Base-by-base conservation (phyloP, 805 yeast genomes). In the Starmerella ratchasimensis region DNA sequence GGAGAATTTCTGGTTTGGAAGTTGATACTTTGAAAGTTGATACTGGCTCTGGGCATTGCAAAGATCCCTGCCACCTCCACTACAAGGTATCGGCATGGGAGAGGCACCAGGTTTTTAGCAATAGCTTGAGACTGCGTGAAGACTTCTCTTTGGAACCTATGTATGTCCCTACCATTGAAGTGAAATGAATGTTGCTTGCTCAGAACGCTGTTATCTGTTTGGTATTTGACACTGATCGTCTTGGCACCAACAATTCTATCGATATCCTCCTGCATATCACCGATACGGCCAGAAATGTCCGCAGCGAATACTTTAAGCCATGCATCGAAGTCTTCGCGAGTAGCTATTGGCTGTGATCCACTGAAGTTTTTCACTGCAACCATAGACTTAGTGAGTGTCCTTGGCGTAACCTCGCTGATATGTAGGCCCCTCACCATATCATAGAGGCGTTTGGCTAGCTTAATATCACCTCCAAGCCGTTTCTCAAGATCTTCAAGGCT, bases 221-320 rank as follows among this genome's bases (percentile, higher is more conserved):
- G 25, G 59, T 50, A 43, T 8, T 59, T 65, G 3, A 75, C 46
- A 5, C 66, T 57, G 9, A 77, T 47, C 0, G 77, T 75, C 28
- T 66, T 66, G 1, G 88, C 86, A 8, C 21, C 35, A 28, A 64
- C 54, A 1, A 60, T 52, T 2, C 47, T 31, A 1, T 49, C 50
- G 3, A 38, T 65, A 48, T 83, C 93, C 44, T 80, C 86, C 42
- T 74, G 80, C 16, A 78, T 51, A 48, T 88, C 97, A 21, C 68
- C 62, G 4, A 86, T 55, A 38, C 98, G 56, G 34, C 75, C 73
- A 21, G 69, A 60, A 22, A 88, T 57, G 50, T 88, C 98, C 0
- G 84, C 86, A 2, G 80, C 68, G 60, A 76, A 86, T 0, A 88
- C 93, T 27, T 67, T 72, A 6, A 88, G 59, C 98, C 98, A 88